Base-by-base conservation (phyloP, 257 asterid species). In the Hygrophila difformis region DNA sequence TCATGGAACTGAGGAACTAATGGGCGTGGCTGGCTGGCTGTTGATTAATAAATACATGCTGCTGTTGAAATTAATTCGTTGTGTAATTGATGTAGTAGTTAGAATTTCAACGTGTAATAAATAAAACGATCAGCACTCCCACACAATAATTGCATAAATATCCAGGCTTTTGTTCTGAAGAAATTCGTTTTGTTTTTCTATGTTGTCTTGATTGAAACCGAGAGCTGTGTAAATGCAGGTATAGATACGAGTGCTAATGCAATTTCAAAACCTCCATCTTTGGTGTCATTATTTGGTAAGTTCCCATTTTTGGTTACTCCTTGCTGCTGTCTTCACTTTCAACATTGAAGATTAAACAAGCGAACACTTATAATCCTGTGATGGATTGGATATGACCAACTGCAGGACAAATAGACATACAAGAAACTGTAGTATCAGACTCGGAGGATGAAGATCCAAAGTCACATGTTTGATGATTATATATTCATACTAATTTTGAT, bases 281-380 rank as follows among this genome's bases (percentile, higher is more conserved):
- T 82, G 55, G 72, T 72, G 20, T 64, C 94, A 18, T 56, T 87
- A 55, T 80, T 87, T 20, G 96, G 96, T 87, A 79, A 0, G 77
- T 0, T 35, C 11, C 42, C 54, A 33, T 40, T 31, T 56, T 44
- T 36, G 20, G 0, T 9, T 47, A 2, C 8, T 45, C 38, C 31
- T 24, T 35, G 35, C 36, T 26, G 9, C 41, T 2, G 12, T 16
- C 18, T 43, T 41, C n/a, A n/a, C n/a, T n/a, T n/a, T n/a, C n/a
- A n/a, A n/a, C n/a, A n/a, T n/a, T n/a, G n/a, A n/a, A n/a, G n/a
- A 12, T 6, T 18, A 36, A 10, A 23, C 37, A 17, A 18, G 26
- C 20, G 12, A 12, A 3, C 24, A 20, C 28, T 49, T 1, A 22
- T 19, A 14, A 21, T 1, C n/a, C n/a, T n/a, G n/a, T n/a, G n/a